Evolutionary conservation across 1,284 basidiomycete species (phyloP).

Genomic region (Tremellales sp.): DNA sequence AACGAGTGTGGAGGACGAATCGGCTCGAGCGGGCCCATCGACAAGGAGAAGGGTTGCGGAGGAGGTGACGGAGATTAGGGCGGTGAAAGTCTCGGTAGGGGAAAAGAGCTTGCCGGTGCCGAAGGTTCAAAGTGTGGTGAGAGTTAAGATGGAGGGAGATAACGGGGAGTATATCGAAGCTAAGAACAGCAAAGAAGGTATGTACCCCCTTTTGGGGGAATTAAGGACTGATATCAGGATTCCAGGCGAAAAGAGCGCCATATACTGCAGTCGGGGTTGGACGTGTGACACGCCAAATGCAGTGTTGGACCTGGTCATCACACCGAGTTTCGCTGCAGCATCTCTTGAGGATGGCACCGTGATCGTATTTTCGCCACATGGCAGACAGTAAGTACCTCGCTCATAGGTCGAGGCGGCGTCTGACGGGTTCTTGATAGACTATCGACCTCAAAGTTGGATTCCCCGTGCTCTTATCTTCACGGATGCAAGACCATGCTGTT

Average conservation of each 20-base stretch:
- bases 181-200: too few species aligned
- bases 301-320: conserved; percentile 63
- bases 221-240: conserved; percentile 52
- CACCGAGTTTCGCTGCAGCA: conserved; percentile 65
- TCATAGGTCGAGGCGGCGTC: neutral
- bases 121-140: conserved; percentile 31
- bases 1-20: conserved; percentile 17
- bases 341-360: conserved; percentile 72
- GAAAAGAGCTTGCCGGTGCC: conserved; percentile 20
- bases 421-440: conserved; percentile 47
- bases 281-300: conserved; percentile 76
- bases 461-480: conserved; percentile 64
- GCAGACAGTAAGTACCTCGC: conserved; percentile 60
- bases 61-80: conserved; percentile 33
- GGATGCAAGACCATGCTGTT: conserved; percentile 63
- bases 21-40: conserved; percentile 9
- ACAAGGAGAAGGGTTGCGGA: conserved; percentile 8
- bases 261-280: conserved; percentile 74
- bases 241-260: conserved; percentile 38
- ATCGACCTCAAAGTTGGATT: conserved; percentile 68
- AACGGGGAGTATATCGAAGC: conserved; percentile 51
- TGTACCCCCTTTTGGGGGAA: conserved; percentile 3
- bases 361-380: conserved; percentile 71
- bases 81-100: conserved; percentile 15
- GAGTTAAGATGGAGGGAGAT: conserved; percentile 24